Percentiles rank a stretch among this genome's conserved stretches.
Evolutionary conservation across 2,329 filamentous ascomycete species (phyloP).

Genomic region (Penicillium sp.): DNA sequence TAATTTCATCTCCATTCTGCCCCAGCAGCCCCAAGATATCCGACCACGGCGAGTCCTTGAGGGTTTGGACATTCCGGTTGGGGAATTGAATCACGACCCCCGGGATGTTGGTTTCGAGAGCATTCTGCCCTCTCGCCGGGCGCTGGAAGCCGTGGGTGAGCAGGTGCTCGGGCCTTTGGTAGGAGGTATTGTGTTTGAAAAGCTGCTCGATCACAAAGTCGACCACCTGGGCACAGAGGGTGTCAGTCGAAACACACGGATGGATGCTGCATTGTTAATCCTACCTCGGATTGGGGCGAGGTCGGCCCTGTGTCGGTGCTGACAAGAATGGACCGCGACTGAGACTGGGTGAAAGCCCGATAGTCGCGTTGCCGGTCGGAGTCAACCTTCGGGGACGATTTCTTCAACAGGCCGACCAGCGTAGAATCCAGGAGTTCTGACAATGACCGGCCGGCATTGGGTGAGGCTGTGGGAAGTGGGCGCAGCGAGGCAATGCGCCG

Average conservation of each 20-base stretch:
- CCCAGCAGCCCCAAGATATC: slow-evolving; percentile 72
- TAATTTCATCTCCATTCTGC: slow-evolving; percentile 68
- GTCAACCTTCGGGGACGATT: slow-evolving; percentile 31
- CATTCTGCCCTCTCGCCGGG: slow-evolving; percentile 31
- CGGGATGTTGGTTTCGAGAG: slow-evolving; percentile 54
- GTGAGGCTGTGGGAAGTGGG: not conserved
- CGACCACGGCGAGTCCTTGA: slow-evolving; percentile 73
- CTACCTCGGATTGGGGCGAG: slow-evolving; percentile 64
- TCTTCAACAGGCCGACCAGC: slow-evolving; percentile 57
- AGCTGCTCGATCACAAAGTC: slow-evolving; percentile 75
- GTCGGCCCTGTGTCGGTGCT: slow-evolving; percentile 39
- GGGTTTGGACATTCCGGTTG: slow-evolving; percentile 66
- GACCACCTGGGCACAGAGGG: slow-evolving; percentile 56
- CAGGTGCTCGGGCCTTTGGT: slow-evolving; percentile 64
- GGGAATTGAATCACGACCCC: slow-evolving; percentile 63
- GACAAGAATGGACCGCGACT: slow-evolving; percentile 38
- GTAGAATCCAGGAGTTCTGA: slow-evolving; percentile 64
- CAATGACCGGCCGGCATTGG: slow-evolving; percentile 35
- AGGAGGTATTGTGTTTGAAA: slow-evolving; percentile 59
- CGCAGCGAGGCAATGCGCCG: slow-evolving; percentile 43
- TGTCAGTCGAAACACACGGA: not conserved
- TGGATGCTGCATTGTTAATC: not conserved
- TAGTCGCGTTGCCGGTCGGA: slow-evolving; percentile 54
- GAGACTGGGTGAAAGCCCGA: slow-evolving; percentile 61
- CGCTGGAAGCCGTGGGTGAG: slow-evolving; percentile 78